Base-by-base conservation (phyloP, 2,329 filamentous ascomycete species). In the Cladophialophora chaetospira region DNA sequence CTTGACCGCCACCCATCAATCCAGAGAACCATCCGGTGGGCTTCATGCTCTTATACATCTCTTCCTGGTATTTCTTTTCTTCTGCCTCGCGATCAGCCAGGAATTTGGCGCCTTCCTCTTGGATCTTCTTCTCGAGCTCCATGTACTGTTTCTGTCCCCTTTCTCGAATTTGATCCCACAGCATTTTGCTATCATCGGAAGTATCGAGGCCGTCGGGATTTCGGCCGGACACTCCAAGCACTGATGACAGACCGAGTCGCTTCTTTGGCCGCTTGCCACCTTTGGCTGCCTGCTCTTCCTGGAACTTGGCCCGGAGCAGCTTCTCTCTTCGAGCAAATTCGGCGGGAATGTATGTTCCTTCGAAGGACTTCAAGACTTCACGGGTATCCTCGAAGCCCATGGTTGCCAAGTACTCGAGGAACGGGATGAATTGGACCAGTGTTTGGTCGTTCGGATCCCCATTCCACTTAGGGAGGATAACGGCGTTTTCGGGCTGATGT, bases 391-490 rank as follows among this genome's bases (percentile, higher is more conserved):
- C 81, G 66, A 91, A 89, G 63, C 91, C 88, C 89, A 97, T 96
- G 17, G 91, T 94, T 64, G 91, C 90, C 63, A 99, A 85, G 74
- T 97, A 97, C 77, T 99, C 94, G 61, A 99, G 86, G 84, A 99
- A 97, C 10, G 94, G 94, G 57, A 99, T 96, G 46, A 97, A 79
- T 3, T 86, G 83, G 19, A 99, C 88, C 9, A 99, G 87, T 44
- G 91, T 89, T 70, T 86, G 91, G 73, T 99, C 93, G 66, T 86
- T 84, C 44, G 86, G 75, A 64, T 95, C 83, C 29, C 94, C 94
- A 54, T 82, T 88, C 94, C 94, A 99, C 67, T 92, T 91, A 26
- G 91, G 85, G 26, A 99, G 79, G 44, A 97, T 78, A 65, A 99
- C 94, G 64, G 94, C 91, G 73, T 99, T 99, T 68, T 96, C 91